Conservation (phyloP, 2,329 filamentous ascomycete genomes). For the Aspergillus sp. region DNA sequence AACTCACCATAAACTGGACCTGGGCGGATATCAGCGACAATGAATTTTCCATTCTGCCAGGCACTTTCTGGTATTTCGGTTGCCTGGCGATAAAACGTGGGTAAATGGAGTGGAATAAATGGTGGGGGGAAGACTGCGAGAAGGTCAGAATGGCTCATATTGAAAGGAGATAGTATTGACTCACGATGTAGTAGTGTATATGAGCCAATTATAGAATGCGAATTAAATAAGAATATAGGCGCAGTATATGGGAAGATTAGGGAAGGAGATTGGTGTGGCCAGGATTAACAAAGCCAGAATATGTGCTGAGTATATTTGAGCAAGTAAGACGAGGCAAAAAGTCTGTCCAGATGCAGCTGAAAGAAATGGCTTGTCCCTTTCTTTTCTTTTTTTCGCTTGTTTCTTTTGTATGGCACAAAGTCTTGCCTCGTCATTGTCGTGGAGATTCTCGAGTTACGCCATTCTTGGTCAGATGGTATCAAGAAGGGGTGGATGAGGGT, state of each 20-base stretch:
- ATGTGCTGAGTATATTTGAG: slow-evolving; percentile 1
- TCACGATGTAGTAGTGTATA: background rate
- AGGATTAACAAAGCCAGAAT: slow-evolving; percentile 1
- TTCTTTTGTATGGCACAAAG: slow-evolving; percentile 14
- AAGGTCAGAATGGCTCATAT: background rate
- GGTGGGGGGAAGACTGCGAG: background rate
- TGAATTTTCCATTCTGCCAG: slow-evolving; percentile 27
- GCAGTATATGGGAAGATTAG: background rate
- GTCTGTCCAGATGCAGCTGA: background rate
- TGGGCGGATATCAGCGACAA: slow-evolving; percentile 31
- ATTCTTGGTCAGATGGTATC: slow-evolving; percentile 20
- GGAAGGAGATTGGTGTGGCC: background rate
- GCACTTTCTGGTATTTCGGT: background rate
- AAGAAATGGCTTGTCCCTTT: slow-evolving; percentile 9
- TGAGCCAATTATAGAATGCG: background rate
- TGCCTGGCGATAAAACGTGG: background rate
- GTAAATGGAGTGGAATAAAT: background rate
- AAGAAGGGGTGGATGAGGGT: slow-evolving; percentile 13
- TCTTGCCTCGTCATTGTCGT: slow-evolving; percentile 18
- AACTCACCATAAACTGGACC: slow-evolving; percentile 33
- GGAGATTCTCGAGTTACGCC: slow-evolving; percentile 19
- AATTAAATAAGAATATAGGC: background rate
- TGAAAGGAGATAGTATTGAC: background rate
- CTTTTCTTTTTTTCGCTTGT: slow-evolving; percentile 20
- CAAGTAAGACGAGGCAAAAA: slow-evolving; percentile 5